Evolutionary conservation across 805 yeast species (phyloP).

Genomic region (Pichia nakasei): DNA sequence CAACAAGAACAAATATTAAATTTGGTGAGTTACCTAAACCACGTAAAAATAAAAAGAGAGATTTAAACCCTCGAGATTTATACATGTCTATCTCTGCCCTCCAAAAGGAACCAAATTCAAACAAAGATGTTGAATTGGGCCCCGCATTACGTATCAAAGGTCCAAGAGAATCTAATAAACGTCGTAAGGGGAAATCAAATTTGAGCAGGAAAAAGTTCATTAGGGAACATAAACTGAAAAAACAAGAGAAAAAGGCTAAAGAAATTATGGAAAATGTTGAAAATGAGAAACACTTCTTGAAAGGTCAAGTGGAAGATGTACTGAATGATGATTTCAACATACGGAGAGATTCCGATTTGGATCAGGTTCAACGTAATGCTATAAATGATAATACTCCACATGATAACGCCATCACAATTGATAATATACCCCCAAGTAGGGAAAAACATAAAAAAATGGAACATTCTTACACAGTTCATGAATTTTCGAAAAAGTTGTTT

Average conservation of each 20-base stretch:
- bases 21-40: constrained; percentile 58
- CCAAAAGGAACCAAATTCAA: constrained; percentile 30
- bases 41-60: constrained; percentile 28
- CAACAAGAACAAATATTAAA: constrained; percentile 32
- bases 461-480: constrained; percentile 5
- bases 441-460: background rate
- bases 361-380: too few species aligned
- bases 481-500: constrained; percentile 3
- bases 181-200: background rate
- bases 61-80: constrained; percentile 76
- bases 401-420: background rate
- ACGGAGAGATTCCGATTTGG: too few species aligned
- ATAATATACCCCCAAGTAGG: background rate
- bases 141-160: background rate
- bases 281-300: background rate
- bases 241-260: background rate
- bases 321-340: background rate
- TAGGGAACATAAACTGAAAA: background rate
- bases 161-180: background rate
- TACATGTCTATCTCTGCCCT: constrained; percentile 76
- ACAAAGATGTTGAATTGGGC: background rate
- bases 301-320: background rate
- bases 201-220: background rate
- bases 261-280: background rate
- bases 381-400: background rate